Conservation (phyloP, 2,329 filamentous ascomycete species). For the Aspergillus fumigatus region DNA sequence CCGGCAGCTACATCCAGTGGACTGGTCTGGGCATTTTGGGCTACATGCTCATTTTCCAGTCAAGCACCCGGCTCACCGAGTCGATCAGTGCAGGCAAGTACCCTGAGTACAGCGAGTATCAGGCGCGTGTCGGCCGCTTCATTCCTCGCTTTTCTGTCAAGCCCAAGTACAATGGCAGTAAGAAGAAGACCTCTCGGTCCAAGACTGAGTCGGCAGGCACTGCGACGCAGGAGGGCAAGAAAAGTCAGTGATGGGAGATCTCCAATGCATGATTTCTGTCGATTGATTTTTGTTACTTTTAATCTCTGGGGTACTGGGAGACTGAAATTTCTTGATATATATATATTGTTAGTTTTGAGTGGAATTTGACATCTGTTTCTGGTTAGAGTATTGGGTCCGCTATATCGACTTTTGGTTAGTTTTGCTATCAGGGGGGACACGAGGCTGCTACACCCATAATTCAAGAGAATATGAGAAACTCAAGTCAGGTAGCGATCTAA, state of each 20-base stretch:
- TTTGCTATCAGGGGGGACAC: no score
- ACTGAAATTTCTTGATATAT: neutral
- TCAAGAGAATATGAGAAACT: neutral
- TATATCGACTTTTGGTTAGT: neutral
- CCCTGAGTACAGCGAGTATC: constrained; percentile 79
- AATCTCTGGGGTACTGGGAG: neutral
- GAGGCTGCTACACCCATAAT: neutral
- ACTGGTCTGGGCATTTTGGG: constrained; percentile 63
- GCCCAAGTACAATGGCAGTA: constrained; percentile 25
- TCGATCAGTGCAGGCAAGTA: constrained; percentile 77
- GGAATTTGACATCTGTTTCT: neutral
- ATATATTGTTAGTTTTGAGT: neutral
- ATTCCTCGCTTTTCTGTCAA: constrained; percentile 53
- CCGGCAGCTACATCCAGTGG: constrained; percentile 72
- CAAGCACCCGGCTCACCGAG: constrained; percentile 85
- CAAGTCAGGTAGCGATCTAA: neutral
- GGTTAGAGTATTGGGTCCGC: neutral
- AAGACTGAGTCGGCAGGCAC: constrained; percentile 9
- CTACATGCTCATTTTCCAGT: constrained; percentile 80
- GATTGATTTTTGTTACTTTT: constrained; percentile 1
- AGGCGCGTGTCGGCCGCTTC: constrained; percentile 77
- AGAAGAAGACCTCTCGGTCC: constrained; percentile 13
- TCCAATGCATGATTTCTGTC: neutral
- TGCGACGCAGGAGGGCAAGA: constrained; percentile 14
- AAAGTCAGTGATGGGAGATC: constrained; percentile 7